Evolutionary conservation across 108 stramenopile species (phyloP), one percentile per base, ranked within the genome.

Genomic region (Skeletonema menzelii): DNA sequence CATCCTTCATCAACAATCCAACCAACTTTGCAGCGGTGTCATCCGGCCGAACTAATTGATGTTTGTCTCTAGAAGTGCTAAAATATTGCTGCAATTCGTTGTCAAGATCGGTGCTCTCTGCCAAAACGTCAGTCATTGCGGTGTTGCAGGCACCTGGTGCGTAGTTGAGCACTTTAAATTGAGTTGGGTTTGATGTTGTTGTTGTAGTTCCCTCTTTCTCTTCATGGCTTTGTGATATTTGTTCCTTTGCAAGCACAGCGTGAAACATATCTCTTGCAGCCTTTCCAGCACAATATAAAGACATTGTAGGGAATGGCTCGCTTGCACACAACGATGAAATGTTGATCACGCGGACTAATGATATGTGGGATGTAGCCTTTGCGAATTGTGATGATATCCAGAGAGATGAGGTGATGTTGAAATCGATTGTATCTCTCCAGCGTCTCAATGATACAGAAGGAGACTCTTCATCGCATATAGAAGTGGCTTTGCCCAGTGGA

Each of bases 101-200:
- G 69, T 94, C 91, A 32, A 91, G 63, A 35, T 22, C 30, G 12
- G 65, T 64, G 24, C 73, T 57, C 28, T 70, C 65, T 59, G 83
- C 84, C 13, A 94, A 66, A 38, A 68, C 44, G 35, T 75, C 64
- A 8, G 79, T 82, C 93, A 94, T 94, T 60, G 73, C 73, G 12
- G 93, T 94, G 34, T 90, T 89, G 46, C 89, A 77, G 1, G 88
- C 85, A 19, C 93, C 93, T 4, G 93, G 93, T 19, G 93, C 93
- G 70, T 94, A 94, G 46, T 91, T 94, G 3, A 94, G 66, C 20
- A 80, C 72, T 61, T 81, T 82, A 42, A 90, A 67, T 47, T 34
- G 34, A 27, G 12, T 56, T 27, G 58, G 15, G 28, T 38, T 44
- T 53, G 49, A 53, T 47, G 19, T 19, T 47, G 46, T 19, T 22